Base-by-base conservation (phyloP, 768 basidiomycete species). In the Lepiota brunneoincarnata region DNA sequence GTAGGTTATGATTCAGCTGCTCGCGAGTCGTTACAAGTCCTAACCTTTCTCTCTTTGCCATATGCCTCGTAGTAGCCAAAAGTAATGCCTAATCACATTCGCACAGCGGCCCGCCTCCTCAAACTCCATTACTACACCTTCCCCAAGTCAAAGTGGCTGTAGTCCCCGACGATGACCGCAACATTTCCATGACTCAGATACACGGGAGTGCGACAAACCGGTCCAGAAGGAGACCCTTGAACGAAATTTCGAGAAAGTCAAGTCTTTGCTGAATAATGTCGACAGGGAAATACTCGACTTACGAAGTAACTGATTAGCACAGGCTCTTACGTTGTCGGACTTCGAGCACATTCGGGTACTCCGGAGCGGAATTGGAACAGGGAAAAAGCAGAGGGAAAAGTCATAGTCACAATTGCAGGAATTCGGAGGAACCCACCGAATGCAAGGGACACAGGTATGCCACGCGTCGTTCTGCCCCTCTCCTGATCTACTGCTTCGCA, bases 241-340 rank as follows among this genome's bases (percentile, higher is more conserved):
- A 34, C 54, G 64, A 7, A 67, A 61, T 37, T 40, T 64, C 20
- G 59, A 67, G 18, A 69, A 66, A 28, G 64, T 72, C 2, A 64
- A 65, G 43, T 54, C 63, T 35, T 62, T 65, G 7, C 72, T 72
- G 54, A 64, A 71, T 36, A 65, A 70, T 21, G 63, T 66, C 6
- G 43, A 55, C n/a, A 61, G 56, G 44, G 66, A 75, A 45, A 57
- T 75, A 6, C 77, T 72, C 47, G 74, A 75, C 9, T 63, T 64
- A 0, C 55, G 67, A 7, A 67, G 67, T 0, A 61, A 71, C 14
- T 64, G 68, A n/a, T 67, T 81, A 1, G 79, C 76, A 0, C 58
- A 63, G 6, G 64, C 64, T 1, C 68, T 83, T 40, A 81, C 79
- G 0, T 82, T 78, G 56, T 57, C 63, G 2, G 68, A 74, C 44